These are phyloP conservation scores for Globisporangium heterothallicum DNA, from an alignment of 352 stramenopile genomes.

Conservation along the genomic window DNA sequence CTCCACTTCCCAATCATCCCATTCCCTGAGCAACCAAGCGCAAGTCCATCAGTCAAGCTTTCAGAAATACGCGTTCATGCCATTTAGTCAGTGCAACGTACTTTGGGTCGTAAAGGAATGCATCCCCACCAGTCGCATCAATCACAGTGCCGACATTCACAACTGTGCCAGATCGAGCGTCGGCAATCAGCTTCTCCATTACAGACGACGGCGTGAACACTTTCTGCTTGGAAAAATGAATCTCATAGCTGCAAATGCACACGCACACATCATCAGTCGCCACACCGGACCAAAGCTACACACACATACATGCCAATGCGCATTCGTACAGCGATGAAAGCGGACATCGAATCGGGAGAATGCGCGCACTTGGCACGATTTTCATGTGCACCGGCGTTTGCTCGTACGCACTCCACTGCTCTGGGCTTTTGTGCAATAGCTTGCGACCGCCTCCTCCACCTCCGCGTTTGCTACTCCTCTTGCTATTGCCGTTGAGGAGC, in stretches of 20 bases:
- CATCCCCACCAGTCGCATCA: conserved; percentile 63
- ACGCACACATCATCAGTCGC: conserved; percentile 1
- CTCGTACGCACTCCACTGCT: conserved; percentile 67
- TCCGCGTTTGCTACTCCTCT: not conserved
- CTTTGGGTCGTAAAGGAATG: conserved; percentile 72
- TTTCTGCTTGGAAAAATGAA: conserved; percentile 60
- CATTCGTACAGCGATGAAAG: conserved; percentile 68
- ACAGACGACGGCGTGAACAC: conserved; percentile 61
- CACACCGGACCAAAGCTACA: not conserved
- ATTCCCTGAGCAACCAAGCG: conserved; percentile 43
- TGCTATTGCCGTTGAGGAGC: conserved; percentile 12
- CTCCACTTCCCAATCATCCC: conserved; percentile 85
- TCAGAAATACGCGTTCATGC: not conserved
- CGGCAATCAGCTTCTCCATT: conserved; percentile 79
- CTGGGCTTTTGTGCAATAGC: conserved; percentile 57
- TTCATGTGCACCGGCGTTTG: conserved; percentile 44
- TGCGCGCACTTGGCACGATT: conserved; percentile 39
- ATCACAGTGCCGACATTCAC: conserved; percentile 76
- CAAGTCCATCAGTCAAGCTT: conserved; percentile 1
- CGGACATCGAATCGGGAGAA: conserved; percentile 76
- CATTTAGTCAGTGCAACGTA: conserved; percentile 18
- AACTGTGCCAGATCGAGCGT: conserved; percentile 48
- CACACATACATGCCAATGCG: not conserved
- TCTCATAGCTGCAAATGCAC: conserved; percentile 57
- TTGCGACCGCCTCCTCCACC: conserved; percentile 32